Evolutionary conservation across 1,284 basidiomycete species (phyloP), one percentile per base, ranked within the genome.

Genomic region (Apiotrichum akiyoshidainum): DNA sequence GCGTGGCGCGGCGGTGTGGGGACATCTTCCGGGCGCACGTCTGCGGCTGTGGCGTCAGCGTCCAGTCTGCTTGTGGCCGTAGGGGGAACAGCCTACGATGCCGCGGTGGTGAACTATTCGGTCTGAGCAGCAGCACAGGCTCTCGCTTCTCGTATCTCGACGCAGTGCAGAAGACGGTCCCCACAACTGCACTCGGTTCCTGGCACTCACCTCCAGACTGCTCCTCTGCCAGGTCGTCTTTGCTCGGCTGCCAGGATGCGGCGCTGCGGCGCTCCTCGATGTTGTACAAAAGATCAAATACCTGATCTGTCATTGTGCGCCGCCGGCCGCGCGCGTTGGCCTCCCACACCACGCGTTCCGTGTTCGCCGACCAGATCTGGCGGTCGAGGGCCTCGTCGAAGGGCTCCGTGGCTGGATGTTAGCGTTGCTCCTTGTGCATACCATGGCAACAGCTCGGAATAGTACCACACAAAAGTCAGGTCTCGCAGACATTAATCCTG

Each of bases 381-480:
- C 87, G 79, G 69, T 90, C 88, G 41, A 90, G 81, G 1, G 83
- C 84, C 73, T 92, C 89, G 69, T 92, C 89, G 69, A 90, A 92
- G 7, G 84, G 82, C 68, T 90, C 88, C 59, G 84, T 83, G 26
- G 87, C 87, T 88, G 65, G 39, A 45, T 7, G 53, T 64, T 39
- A 60, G 57, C 39, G 14, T 12, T 34, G 34, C 10, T 1, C 1
- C 41, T 41, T 5, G 50, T 4, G 19, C 12, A n/a, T 11, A 10
- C 1, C 6, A 7, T 5, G 19, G 19, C 10, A 44, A 12, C 8
- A 21, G 19, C 11, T 13, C 12, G 37, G 37, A 37, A n/a, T n/a
- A n/a, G n/a, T n/a, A n/a, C n/a, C n/a, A n/a, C n/a, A n/a, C n/a
- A n/a, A n/a, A n/a, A 13, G 37, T 11, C 11, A 5, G 5, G 12